Evolutionary conservation across 257 asterid species (phyloP).

Genomic region (Schizonepeta tenuifolia): DNA sequence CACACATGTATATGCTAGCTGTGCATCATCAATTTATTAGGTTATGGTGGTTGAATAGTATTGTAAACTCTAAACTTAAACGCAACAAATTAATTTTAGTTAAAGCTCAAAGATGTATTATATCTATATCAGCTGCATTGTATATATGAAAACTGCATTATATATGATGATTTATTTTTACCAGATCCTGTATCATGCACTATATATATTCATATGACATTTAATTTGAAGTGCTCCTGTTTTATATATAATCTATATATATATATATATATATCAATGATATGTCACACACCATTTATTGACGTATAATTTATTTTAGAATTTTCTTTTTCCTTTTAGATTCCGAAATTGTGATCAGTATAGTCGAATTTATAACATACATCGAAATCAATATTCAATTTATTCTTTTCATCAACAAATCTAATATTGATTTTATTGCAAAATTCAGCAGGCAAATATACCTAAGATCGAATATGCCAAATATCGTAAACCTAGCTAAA

Average conservation of each 20-base stretch:
- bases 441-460: background rate
- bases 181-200: background rate
- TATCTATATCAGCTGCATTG: too few relatives aligned
- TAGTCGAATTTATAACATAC: too few relatives aligned
- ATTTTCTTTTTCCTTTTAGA: too few relatives aligned
- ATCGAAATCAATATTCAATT: too few relatives aligned
- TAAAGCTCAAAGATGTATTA: too few relatives aligned
- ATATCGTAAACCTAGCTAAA: background rate
- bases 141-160: background rate
- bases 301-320: too few relatives aligned
- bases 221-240: background rate
- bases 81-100: background rate
- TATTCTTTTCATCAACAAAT: too few relatives aligned
- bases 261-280: too few relatives aligned
- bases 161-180: too few relatives aligned
- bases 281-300: too few relatives aligned
- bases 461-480: background rate
- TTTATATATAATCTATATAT: background rate
- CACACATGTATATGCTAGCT: background rate
- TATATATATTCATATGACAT: background rate
- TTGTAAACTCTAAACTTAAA: background rate
- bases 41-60: constrained; percentile 23
- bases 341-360: too few relatives aligned
- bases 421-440: background rate
- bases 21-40: constrained; percentile 20